These are phyloP conservation scores for Gillenia trifoliata DNA, from an alignment of 306 rosid species.

Conservation along the genomic window DNA sequence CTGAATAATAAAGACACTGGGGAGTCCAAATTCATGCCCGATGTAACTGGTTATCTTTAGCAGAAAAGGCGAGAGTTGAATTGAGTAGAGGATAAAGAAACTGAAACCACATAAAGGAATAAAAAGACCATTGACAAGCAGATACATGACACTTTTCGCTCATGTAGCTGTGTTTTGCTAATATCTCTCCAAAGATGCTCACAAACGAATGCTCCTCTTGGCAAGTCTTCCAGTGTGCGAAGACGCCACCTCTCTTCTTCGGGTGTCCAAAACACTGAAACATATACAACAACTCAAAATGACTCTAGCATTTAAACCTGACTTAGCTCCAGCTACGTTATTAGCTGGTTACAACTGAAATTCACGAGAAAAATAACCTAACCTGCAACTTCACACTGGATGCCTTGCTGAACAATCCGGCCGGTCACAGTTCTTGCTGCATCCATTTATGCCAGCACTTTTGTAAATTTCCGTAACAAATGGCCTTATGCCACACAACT, in stretches of 20 bases:
- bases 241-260: slow-evolving; percentile 37
- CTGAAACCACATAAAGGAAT: background rate
- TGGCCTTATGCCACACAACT: slow-evolving; percentile 1
- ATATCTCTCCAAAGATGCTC: slow-evolving; percentile 30
- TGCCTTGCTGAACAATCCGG: slow-evolving; percentile 24
- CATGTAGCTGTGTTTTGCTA: slow-evolving; percentile 4
- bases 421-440: slow-evolving; percentile 16
- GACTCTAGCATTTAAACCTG: background rate
- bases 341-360: too few species aligned
- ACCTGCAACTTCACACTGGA: slow-evolving; percentile 23
- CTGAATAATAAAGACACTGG: background rate
- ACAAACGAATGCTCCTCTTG: slow-evolving; percentile 28
- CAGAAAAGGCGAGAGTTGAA: background rate
- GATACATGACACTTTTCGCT: background rate
- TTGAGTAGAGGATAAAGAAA: background rate
- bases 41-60: background rate
- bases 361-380: background rate
- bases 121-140: background rate
- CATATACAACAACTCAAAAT: background rate
- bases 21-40: background rate
- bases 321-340: background rate
- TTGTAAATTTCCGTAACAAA: slow-evolving; percentile 3
- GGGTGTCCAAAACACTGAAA: slow-evolving; percentile 19
- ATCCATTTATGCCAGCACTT: slow-evolving; percentile 28
- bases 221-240: slow-evolving; percentile 20